These are phyloP conservation scores for Arabis alpina DNA, from an alignment of 345 rosid genomes.

Conservation along the genomic window DNA sequence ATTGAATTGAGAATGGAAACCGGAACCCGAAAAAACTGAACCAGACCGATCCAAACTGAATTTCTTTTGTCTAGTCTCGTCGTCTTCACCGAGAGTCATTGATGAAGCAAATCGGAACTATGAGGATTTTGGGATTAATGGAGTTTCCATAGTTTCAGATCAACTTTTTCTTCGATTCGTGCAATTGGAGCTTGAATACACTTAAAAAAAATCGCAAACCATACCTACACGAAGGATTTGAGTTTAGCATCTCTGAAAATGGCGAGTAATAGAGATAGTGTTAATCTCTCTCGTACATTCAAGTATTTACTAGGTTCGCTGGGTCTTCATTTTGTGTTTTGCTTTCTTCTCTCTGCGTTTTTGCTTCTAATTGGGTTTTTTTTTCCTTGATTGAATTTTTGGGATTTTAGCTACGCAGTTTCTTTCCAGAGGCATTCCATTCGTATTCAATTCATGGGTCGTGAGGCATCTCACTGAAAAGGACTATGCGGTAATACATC, in stretches of 20 bases:
- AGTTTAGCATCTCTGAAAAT: slow-evolving; percentile 32
- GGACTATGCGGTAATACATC: slow-evolving; percentile 73
- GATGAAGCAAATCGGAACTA: background rate
- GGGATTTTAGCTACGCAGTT: slow-evolving; percentile 69
- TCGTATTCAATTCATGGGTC: slow-evolving; percentile 85
- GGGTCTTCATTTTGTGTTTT: background rate
- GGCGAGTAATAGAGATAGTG: slow-evolving; percentile 37
- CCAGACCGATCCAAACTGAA: background rate
- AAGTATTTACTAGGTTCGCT: slow-evolving; percentile 60
- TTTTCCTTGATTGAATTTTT: slow-evolving; percentile 8
- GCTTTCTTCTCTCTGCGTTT: background rate
- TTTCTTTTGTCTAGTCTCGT: background rate
- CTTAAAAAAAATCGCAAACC: background rate
- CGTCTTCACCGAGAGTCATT: background rate
- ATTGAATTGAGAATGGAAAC: background rate
- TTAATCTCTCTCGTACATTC: slow-evolving; percentile 67
- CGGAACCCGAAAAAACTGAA: background rate
- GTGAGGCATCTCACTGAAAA: slow-evolving; percentile 73
- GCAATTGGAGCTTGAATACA: background rate
- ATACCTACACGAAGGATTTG: background rate
- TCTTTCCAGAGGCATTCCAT: slow-evolving; percentile 85
- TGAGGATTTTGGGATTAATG: background rate
- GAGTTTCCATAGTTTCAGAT: background rate
- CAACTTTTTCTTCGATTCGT: background rate
- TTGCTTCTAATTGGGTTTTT: background rate